Evolutionary conservation across 805 yeast species (phyloP).

Genomic region (Candida nonsorbophila): DNA sequence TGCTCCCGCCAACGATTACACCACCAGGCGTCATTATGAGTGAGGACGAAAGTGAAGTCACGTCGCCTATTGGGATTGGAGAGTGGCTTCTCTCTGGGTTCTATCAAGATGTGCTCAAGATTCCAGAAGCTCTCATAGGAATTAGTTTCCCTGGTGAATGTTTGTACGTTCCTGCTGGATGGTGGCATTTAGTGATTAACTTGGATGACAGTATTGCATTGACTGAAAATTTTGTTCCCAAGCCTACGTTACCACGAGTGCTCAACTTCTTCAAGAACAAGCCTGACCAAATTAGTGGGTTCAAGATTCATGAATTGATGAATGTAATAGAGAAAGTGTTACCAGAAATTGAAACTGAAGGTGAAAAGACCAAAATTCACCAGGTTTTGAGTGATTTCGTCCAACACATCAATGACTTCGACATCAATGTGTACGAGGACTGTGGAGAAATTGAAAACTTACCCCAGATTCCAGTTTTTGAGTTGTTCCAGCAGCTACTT

Average conservation of each 20-base stretch:
- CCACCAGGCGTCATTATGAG: conserved; percentile 88
- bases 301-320: conserved; percentile 52
- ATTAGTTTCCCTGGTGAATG: conserved; percentile 79
- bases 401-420: conserved; percentile 6
- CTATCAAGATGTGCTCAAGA: conserved; percentile 58
- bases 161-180: conserved; percentile 87
- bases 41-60: conserved; percentile 77
- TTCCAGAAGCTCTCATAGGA: conserved; percentile 60
- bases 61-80: conserved; percentile 86
- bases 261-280: conserved; percentile 64
- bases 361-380: too few species aligned
- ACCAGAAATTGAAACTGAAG: neutral
- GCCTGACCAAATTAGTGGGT: conserved; percentile 74
- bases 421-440: conserved; percentile 40
- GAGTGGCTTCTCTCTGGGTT: conserved; percentile 88
- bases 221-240: conserved; percentile 85
- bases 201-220: conserved; percentile 77
- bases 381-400: conserved; percentile 1
- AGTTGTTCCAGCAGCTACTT: conserved; percentile 52
- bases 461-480: conserved; percentile 54
- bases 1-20: conserved; percentile 70
- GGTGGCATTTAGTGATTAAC: conserved; percentile 97
- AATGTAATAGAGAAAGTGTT: conserved; percentile 18
- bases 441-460: conserved; percentile 50
- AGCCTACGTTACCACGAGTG: conserved; percentile 53